Base-by-base conservation (phyloP, 345 rosid species). In the Aquilaria sinensis region DNA sequence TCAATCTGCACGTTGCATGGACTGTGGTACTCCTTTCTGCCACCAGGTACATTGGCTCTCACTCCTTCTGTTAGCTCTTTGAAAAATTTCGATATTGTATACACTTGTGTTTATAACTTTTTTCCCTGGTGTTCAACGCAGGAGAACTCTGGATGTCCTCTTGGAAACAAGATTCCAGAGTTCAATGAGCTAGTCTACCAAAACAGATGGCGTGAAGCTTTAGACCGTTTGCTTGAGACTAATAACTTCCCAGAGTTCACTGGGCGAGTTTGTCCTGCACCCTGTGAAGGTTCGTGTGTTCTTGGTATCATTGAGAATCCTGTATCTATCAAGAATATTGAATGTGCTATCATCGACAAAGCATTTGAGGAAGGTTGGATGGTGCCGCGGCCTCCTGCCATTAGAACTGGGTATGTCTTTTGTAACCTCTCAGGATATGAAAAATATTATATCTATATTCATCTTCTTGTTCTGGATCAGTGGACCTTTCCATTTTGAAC, bases 271-370 rank as follows among this genome's bases (percentile, higher is more conserved):
- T 95, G 99, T 69, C 98, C 99, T 74, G 99, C 99, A 60, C 99
- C 99, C 6, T 95, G 99, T 70, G 99, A 95, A 81, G 99, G 99
- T 59, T 87, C 99, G 59, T 95, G 99, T 57, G 99, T 95, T 57
- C 98, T 95, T 54, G 99, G 99, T n/a, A 95, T 95, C 37, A 95
- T 95, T 71, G 99, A 95, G 74, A 92, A 95, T 74, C 99, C 99
- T 29, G 99, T 95, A 5, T 95, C 99, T 29, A 95, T 95, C 61
- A 95, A 95, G 68, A 87, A 64, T 67, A 94, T 94, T 50, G 99
- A 94, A 72, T 88, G 97, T 69, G 65, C 96, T 1, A 94, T 94
- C 60, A 90, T 94, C 41, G 99, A 94, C 74, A 91, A 82, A 75
- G 99, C 96, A 31, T 94, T 94, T 54, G 91, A 88, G 74, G 99